These are phyloP conservation scores for Fusarium zealandicum DNA, from an alignment of 2,329 filamentous ascomycete genomes.

Conservation along the genomic window DNA sequence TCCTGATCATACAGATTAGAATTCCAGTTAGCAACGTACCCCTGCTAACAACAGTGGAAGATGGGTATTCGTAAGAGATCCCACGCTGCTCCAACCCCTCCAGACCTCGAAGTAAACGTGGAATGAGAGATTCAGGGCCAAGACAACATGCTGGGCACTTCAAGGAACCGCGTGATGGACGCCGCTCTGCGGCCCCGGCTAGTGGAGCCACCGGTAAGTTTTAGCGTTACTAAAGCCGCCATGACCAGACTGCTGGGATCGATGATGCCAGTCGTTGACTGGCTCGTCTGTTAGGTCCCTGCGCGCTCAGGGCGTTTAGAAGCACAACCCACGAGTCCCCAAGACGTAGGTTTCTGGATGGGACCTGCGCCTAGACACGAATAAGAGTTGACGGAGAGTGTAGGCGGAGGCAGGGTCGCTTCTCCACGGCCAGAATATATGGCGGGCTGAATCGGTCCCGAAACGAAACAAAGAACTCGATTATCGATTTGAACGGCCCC, in stretches of 20 bases:
- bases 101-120: conserved; percentile 2
- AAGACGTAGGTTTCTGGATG: conserved; percentile 12
- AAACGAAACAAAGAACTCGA: conserved; percentile 7
- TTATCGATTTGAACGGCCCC: neutral
- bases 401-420: conserved; percentile 12
- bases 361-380: conserved; percentile 7
- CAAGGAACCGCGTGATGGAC: conserved; percentile 22
- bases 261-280: conserved; percentile 31
- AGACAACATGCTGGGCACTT: conserved; percentile 2
- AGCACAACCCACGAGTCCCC: conserved; percentile 19
- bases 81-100: neutral
- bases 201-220: conserved; percentile 40
- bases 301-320: conserved; percentile 30
- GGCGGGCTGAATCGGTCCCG: conserved; percentile 17
- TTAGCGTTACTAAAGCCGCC: conserved; percentile 44
- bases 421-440: conserved; percentile 20
- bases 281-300: conserved; percentile 28
- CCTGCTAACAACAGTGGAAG: neutral
- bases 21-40: neutral
- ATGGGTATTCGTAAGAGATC: neutral
- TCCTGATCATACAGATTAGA: no score
- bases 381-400: neutral
- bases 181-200: conserved; percentile 27
- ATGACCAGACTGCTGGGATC: conserved; percentile 46
- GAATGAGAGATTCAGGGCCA: conserved; percentile 1